Evolutionary conservation across 768 basidiomycete genomes (phyloP).

Genomic region (Neoboletus brunneissimus): DNA sequence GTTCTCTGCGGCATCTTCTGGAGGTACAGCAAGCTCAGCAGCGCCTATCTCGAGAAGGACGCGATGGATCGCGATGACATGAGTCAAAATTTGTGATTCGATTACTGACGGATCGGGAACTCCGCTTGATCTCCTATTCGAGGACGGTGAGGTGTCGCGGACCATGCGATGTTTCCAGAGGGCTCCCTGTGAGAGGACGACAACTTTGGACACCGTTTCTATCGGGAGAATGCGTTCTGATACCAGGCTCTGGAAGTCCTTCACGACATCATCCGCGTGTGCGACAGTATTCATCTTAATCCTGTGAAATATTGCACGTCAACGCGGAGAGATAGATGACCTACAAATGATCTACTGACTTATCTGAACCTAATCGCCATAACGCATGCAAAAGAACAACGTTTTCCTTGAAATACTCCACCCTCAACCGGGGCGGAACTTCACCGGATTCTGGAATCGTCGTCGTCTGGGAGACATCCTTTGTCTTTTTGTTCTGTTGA

Average conservation of each 20-base stretch:
- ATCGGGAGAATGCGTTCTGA: constrained; percentile 67
- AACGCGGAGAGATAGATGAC: background rate
- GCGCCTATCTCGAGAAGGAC: constrained; percentile 64
- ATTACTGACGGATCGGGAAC: constrained; percentile 35
- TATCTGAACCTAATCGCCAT: constrained; percentile 55
- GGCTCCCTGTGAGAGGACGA: constrained; percentile 75
- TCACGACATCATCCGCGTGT: constrained; percentile 46
- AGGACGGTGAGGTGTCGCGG: constrained; percentile 42
- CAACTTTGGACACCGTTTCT: constrained; percentile 71
- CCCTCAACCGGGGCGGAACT: constrained; percentile 48
- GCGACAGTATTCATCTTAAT: constrained; percentile 46
- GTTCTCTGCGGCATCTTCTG: constrained; percentile 50
- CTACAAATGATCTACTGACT: constrained; percentile 41
- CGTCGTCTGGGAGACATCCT: constrained; percentile 37
- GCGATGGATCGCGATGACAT: constrained; percentile 64
- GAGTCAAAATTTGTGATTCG: constrained; percentile 65
- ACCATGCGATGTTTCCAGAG: constrained; percentile 83
- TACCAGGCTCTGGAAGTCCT: constrained; percentile 60
- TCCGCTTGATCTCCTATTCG: constrained; percentile 25
- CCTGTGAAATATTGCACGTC: constrained; percentile 9
- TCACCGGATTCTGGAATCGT: constrained; percentile 30
- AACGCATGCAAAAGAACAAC: constrained; percentile 76
- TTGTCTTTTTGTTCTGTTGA: constrained; percentile 47
- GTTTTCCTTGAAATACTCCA: constrained; percentile 69
- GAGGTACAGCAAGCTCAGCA: constrained; percentile 54